These are phyloP conservation scores for Dalbergia cochinchinensis DNA, from an alignment of 306 rosid species.

Conservation along the genomic window DNA sequence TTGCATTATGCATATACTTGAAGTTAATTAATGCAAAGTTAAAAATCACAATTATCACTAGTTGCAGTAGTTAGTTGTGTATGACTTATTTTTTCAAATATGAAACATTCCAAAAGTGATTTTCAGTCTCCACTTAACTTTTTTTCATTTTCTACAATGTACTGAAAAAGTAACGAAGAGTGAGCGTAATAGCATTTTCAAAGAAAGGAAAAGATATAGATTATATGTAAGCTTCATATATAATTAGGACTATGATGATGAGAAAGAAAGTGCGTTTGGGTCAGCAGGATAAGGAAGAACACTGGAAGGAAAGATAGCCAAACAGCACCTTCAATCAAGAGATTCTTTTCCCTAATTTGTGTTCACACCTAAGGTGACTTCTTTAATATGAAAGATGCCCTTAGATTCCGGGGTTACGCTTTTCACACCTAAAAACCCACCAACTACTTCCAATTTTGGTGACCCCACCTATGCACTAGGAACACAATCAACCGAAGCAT, in stretches of 20 bases:
- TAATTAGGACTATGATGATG: not conserved
- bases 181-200: not conserved
- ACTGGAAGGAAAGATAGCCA: constrained; percentile 38
- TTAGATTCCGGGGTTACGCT: constrained; percentile 31
- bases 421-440: constrained; percentile 58
- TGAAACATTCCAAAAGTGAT: constrained; percentile 1
- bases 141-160: not conserved
- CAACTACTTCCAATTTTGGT: constrained; percentile 9
- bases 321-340: constrained; percentile 33
- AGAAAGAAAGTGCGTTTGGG: constrained; percentile 13
- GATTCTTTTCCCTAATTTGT: constrained; percentile 55
- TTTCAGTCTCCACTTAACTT: not conserved
- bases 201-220: not conserved
- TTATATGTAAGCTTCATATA: not conserved
- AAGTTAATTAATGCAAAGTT: not conserved
- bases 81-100: not conserved
- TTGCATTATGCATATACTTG: not conserved
- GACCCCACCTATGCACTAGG: not conserved
- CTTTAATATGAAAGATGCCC: constrained; percentile 13
- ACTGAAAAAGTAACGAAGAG: not conserved
- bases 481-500: not conserved
- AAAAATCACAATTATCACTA: not conserved
- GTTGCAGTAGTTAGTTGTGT: not conserved
- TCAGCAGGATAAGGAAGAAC: constrained; percentile 12
- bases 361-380: constrained; percentile 65